Evolutionary conservation across 2,329 filamentous ascomycete species (phyloP).

Genomic region (Kalaharituber pfeilii): DNA sequence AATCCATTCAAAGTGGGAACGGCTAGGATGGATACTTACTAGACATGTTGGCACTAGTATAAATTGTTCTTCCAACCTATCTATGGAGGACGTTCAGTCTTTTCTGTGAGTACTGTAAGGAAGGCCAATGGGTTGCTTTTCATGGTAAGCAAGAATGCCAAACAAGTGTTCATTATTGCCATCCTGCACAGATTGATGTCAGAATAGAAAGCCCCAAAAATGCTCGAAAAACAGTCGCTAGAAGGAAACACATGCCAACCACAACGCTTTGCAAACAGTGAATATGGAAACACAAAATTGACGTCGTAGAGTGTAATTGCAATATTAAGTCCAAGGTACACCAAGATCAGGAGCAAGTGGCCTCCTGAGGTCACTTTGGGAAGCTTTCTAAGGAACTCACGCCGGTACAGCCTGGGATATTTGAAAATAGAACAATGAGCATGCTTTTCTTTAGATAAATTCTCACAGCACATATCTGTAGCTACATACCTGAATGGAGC

Average conservation of each 20-base stretch:
- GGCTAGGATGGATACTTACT: conserved; percentile 10
- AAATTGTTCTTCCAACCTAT: conserved; percentile 20
- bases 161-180: conserved; percentile 32
- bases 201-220: background rate
- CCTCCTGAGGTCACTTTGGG: conserved; percentile 29
- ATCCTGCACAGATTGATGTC: conserved; percentile 29
- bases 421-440: background rate
- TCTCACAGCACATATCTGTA: too few species aligned
- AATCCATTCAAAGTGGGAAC: background rate
- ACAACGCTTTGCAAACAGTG: conserved; percentile 22
- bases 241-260: conserved; percentile 20
- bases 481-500: conserved; percentile 16
- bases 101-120: conserved; percentile 40
- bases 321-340: conserved; percentile 27
- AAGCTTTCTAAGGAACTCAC: conserved; percentile 24
- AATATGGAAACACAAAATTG: conserved; percentile 20
- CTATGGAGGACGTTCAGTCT: conserved; percentile 42
- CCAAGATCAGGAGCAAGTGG: conserved; percentile 26
- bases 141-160: conserved; percentile 38
- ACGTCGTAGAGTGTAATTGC: conserved; percentile 26
- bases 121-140: conserved; percentile 42
- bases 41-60: conserved; percentile 17
- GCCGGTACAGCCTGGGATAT: conserved; percentile 15
- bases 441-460: background rate
- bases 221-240: conserved; percentile 11